phyloP scores from a whole-genome alignment of 192 early-diverging fungal species.

The Globomyces pollinis-pini region DNA sequence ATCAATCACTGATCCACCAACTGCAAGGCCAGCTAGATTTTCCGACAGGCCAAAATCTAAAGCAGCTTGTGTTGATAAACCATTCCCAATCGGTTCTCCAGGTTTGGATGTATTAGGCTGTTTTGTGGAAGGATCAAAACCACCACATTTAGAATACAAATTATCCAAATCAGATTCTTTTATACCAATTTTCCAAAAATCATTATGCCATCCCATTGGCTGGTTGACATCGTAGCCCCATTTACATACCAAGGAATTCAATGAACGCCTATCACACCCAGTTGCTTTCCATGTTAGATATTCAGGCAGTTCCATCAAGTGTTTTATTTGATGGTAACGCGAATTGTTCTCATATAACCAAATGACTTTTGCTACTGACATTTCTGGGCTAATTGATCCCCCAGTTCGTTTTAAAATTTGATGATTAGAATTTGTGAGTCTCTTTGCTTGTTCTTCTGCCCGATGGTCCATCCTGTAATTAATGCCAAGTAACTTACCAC shows the following conservation, averaged over 20 bases:
- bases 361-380: constrained; percentile 68
- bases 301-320: constrained; percentile 68
- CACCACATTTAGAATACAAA: constrained; percentile 30
- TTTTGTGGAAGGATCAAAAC: constrained; percentile 10
- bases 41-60: constrained; percentile 41
- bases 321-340: constrained; percentile 16
- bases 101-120: constrained; percentile 16
- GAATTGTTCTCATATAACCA: constrained; percentile 57
- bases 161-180: constrained; percentile 42
- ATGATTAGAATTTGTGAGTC: constrained; percentile 50
- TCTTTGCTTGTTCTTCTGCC: constrained; percentile 49
- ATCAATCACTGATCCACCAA: constrained; percentile 64
- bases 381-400: constrained; percentile 54
- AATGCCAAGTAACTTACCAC: too few relatives aligned
- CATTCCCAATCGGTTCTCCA: constrained; percentile 43
- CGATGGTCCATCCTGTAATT: constrained; percentile 76
- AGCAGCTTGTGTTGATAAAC: constrained; percentile 44
- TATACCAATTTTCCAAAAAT: constrained; percentile 48
- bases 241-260: constrained; percentile 64
- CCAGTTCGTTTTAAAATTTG: constrained; percentile 57
- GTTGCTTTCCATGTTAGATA: constrained; percentile 62
- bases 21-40: constrained; percentile 35
- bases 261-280: constrained; percentile 36
- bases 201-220: constrained; percentile 44
- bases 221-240: constrained; percentile 45